These are phyloP conservation scores for Podosphaera leucotricha DNA, from an alignment of 2,329 filamentous ascomycete genomes.

Conservation along the genomic window DNA sequence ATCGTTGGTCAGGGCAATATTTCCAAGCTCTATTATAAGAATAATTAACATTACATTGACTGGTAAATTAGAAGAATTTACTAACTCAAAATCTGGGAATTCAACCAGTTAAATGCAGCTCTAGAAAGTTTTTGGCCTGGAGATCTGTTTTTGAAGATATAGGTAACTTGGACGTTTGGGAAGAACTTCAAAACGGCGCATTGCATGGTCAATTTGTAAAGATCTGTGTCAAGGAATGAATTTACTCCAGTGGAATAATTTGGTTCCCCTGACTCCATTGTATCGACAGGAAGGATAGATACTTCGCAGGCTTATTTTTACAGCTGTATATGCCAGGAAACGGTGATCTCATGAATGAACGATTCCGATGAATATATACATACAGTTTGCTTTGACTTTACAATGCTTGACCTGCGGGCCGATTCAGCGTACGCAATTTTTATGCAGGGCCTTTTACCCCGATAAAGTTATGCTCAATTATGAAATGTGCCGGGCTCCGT, in stretches of 20 bases:
- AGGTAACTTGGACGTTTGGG: conserved; percentile 58
- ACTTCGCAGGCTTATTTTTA: too few species aligned
- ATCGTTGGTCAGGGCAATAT: conserved; percentile 54
- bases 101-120: conserved; percentile 63
- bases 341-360: too few species aligned
- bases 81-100: conserved; percentile 58
- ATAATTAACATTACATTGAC: conserved; percentile 12
- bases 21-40: conserved; percentile 43
- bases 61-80: conserved; percentile 3
- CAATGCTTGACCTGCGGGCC: too few species aligned
- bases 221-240: conserved; percentile 58
- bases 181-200: conserved; percentile 88
- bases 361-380: too few species aligned
- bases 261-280: conserved; percentile 46
- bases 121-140: conserved; percentile 78
- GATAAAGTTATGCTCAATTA: too few species aligned
- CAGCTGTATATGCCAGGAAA: too few species aligned
- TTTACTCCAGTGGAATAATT: conserved; percentile 49
- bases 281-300: too few species aligned
- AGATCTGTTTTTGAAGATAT: conserved; percentile 87
- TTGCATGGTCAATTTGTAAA: conserved; percentile 97
- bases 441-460: too few species aligned
- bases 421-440: too few species aligned
- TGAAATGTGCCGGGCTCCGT: too few species aligned
- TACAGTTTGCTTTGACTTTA: too few species aligned